phyloP scores from a whole-genome alignment of 78 protist genomes.

The Neovahlkampfia damariscottae region DNA sequence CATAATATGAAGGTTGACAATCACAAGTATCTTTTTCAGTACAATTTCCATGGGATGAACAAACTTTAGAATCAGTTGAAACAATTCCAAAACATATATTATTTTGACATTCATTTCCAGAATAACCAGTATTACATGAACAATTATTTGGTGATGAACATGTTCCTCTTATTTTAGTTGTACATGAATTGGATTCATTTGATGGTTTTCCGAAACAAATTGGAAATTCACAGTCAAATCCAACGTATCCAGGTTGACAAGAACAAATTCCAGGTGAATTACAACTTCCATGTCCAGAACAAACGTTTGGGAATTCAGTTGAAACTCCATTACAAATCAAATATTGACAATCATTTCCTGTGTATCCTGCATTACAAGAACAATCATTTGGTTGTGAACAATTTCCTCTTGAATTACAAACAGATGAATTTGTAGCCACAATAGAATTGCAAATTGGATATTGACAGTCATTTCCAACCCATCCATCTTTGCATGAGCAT shows the following conservation, averaged over 20 bases:
- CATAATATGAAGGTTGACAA: not conserved
- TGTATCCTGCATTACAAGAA: not conserved
- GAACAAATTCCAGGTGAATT: not conserved
- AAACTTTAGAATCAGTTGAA: not conserved
- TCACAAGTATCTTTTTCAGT: not conserved
- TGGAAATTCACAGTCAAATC: not conserved
- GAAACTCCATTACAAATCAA: not conserved
- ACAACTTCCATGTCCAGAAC: not conserved
- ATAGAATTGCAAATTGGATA: not conserved
- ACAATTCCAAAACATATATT: not conserved
- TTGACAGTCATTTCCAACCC: not conserved
- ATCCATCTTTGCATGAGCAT: not conserved
- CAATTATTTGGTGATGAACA: not conserved
- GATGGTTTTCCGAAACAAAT: no score
- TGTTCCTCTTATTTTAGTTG: no score
- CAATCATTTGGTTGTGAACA: not conserved
- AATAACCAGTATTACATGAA: not conserved
- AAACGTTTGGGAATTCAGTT: not conserved
- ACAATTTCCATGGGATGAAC: not conserved
- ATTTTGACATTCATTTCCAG: not conserved
- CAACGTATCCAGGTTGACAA: not conserved
- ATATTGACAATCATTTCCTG: conserved; percentile 1
- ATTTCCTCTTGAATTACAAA: not conserved
- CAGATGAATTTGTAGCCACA: not conserved
- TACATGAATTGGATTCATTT: no score